These are phyloP conservation scores for Neopestalotiopsis sp. DNA, from an alignment of 2,329 filamentous ascomycete species.

Conservation along the genomic window DNA sequence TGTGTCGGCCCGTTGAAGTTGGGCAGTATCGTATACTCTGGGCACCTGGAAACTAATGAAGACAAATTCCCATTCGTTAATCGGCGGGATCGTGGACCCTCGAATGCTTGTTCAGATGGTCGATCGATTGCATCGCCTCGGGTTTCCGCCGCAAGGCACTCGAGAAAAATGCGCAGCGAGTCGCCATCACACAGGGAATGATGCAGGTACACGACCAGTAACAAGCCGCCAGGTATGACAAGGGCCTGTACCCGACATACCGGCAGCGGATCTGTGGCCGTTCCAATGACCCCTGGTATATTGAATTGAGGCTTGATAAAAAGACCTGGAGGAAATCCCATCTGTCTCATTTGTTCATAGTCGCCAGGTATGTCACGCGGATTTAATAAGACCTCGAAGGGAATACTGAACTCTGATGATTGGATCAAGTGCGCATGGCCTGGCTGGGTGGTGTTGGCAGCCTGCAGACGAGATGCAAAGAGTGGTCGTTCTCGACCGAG, in stretches of 20 bases:
- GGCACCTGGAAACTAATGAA: slow-evolving; percentile 37
- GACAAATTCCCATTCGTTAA: slow-evolving; percentile 28
- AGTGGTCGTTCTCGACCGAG: slow-evolving; percentile 36
- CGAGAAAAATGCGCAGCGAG: slow-evolving; percentile 44
- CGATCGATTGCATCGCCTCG: slow-evolving; percentile 29
- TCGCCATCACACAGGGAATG: slow-evolving; percentile 49
- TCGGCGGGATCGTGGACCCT: slow-evolving; percentile 23
- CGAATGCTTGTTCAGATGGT: slow-evolving; percentile 36
- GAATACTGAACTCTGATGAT: slow-evolving; percentile 33
- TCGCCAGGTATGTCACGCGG: slow-evolving; percentile 24
- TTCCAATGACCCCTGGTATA: slow-evolving; percentile 28
- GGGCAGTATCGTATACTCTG: slow-evolving; percentile 43
- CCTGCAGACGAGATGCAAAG: slow-evolving; percentile 36
- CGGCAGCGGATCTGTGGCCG: slow-evolving; percentile 35
- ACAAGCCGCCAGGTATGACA: slow-evolving; percentile 44
- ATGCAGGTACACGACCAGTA: slow-evolving; percentile 47
- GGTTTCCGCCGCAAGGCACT: slow-evolving; percentile 44
- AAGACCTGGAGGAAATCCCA: slow-evolving; percentile 34
- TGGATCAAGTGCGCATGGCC: slow-evolving; percentile 29
- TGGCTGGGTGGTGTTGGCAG: slow-evolving; percentile 26
- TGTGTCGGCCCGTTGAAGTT: slow-evolving; percentile 43
- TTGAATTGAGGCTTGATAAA: slow-evolving; percentile 34
- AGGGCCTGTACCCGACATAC: slow-evolving; percentile 45
- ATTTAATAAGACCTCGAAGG: slow-evolving; percentile 29
- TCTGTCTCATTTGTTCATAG: slow-evolving; percentile 31